phyloP scores from a whole-genome alignment of 2,329 filamentous ascomycete genomes.

The Aspergillus sp. region DNA sequence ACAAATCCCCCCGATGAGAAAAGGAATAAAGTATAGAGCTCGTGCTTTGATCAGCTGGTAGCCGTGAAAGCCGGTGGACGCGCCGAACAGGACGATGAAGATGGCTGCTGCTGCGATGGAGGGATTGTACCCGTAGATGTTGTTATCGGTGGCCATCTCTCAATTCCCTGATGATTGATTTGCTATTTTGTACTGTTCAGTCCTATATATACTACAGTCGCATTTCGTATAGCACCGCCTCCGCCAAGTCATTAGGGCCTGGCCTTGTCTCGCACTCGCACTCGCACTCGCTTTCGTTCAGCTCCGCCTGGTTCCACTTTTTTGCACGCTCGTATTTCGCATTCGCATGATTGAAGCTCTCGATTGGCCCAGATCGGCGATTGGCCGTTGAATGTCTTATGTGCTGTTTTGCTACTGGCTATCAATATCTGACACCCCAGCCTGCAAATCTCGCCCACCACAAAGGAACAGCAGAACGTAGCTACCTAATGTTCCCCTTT shows the following conservation, averaged over 20 bases:
- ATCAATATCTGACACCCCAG: too few species aligned
- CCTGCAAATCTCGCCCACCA: too few species aligned
- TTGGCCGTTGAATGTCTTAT: too few species aligned
- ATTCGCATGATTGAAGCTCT: too few species aligned
- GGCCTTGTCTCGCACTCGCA: background rate
- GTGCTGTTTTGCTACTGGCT: too few species aligned
- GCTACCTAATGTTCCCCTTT: too few species aligned
- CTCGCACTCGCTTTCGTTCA: background rate
- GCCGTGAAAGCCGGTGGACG: constrained; percentile 12
- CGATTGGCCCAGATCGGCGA: too few species aligned
- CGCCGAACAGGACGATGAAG: constrained; percentile 2
- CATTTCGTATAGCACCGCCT: background rate
- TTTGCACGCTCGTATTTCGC: too few species aligned
- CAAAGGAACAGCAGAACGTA: too few species aligned
- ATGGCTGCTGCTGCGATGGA: constrained; percentile 1
- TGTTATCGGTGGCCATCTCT: background rate
- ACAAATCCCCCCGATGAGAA: constrained; percentile 40
- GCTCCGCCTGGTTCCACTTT: background rate
- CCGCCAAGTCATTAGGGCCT: background rate
- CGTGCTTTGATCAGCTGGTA: constrained; percentile 18
- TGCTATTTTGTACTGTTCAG: background rate
- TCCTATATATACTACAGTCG: background rate
- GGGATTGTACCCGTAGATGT: constrained; percentile 7
- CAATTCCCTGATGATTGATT: background rate
- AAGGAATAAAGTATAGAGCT: constrained; percentile 33